Evolutionary conservation across 768 basidiomycete genomes (phyloP).

Genomic region (Solioccasus polychromus): DNA sequence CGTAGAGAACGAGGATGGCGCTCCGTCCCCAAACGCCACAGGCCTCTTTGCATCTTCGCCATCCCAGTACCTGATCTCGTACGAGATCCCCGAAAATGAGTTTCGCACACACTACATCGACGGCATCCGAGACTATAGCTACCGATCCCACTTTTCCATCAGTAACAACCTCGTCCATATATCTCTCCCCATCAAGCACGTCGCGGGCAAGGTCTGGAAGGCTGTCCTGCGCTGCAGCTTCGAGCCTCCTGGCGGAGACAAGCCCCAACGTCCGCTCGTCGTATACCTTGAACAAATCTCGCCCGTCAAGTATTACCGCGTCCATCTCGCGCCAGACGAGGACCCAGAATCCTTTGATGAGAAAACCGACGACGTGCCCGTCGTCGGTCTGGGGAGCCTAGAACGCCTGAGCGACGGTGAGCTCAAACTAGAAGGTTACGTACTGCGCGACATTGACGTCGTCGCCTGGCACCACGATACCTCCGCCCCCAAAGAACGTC

Average conservation of each 20-base stretch:
- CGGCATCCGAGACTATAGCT: conserved; percentile 8
- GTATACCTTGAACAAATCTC: conserved; percentile 21
- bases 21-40: conserved; percentile 7
- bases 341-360: background rate
- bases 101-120: conserved; percentile 20
- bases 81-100: conserved; percentile 20
- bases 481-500: background rate
- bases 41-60: conserved; percentile 27
- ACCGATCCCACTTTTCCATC: conserved; percentile 16
- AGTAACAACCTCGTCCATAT: conserved; percentile 23
- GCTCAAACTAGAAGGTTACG: conserved; percentile 7
- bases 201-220: conserved; percentile 15
- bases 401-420: conserved; percentile 17
- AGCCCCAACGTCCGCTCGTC: conserved; percentile 17
- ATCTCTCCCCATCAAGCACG: conserved; percentile 15
- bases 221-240: conserved; percentile 26
- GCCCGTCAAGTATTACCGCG: conserved; percentile 12
- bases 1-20: background rate
- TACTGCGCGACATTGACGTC: conserved; percentile 12
- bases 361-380: background rate
- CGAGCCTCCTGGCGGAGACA: conserved; percentile 6
- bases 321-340: conserved; percentile 6
- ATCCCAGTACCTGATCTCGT: conserved; percentile 15
- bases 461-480: conserved; percentile 2
- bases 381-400: conserved; percentile 19